A percentile compares a stretch with the other conserved stretches of the same genome.
Conservation (phyloP, 306 rosid species). For the Inga oerstediana region DNA sequence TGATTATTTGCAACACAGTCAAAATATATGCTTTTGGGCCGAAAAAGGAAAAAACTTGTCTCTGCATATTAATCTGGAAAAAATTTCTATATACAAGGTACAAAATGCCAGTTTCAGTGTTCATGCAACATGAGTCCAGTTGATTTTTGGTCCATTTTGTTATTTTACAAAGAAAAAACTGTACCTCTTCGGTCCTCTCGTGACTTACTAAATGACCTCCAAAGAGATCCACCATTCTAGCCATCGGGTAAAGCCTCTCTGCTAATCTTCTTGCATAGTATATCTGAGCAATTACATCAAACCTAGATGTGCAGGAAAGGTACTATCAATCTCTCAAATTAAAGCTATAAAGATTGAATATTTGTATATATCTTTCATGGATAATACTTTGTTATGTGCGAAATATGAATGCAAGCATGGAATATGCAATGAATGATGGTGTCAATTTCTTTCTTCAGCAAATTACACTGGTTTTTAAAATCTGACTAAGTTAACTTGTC, state of each 20-base stretch:
- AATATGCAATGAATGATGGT: not conserved
- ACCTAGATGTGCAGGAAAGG: conserved; percentile 46
- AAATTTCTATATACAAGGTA: conserved; percentile 19
- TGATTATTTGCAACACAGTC: not conserved
- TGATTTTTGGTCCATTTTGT: not conserved
- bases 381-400: conserved; percentile 13
- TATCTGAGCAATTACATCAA: conserved; percentile 92
- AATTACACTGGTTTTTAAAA: not conserved
- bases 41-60: not conserved
- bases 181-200: conserved; percentile 90
- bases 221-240: conserved; percentile 89
- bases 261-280: conserved; percentile 79
- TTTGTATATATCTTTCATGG: conserved; percentile 25
- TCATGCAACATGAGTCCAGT: conserved; percentile 12
- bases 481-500: not conserved
- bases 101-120: conserved; percentile 9
- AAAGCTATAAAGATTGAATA: conserved; percentile 12
- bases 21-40: not conserved
- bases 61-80: not conserved
- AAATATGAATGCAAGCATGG: conserved; percentile 12
- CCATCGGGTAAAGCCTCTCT: conserved; percentile 75
- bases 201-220: conserved; percentile 99
- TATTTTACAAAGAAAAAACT: not conserved
- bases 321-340: conserved; percentile 23
- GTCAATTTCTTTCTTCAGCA: not conserved